phyloP scores from a whole-genome alignment of 257 asterid genomes.

The Perilla frutescens region DNA sequence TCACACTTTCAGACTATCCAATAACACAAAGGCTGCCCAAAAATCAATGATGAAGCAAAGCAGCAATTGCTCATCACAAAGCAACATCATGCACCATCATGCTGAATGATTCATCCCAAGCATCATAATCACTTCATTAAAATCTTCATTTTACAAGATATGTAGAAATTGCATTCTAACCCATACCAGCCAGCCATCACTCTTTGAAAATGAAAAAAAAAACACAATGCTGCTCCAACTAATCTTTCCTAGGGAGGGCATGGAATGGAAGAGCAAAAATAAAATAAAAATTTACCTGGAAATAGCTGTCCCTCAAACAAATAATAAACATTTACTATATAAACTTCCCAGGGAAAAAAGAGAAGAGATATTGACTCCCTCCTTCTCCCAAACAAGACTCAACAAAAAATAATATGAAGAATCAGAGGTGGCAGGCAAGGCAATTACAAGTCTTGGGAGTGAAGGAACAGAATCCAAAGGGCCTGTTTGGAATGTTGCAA shows the following conservation, averaged over 20 bases:
- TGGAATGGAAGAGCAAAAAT: slow-evolving; percentile 36
- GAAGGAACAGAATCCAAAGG: slow-evolving; percentile 88
- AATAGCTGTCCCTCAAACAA: slow-evolving; percentile 50
- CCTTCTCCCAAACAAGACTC: slow-evolving; percentile 38
- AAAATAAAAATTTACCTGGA: slow-evolving; percentile 47
- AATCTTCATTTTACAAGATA: slow-evolving; percentile 13
- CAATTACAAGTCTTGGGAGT: slow-evolving; percentile 86
- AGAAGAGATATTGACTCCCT: slow-evolving; percentile 46
- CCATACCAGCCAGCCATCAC: not conserved
- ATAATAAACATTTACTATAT: slow-evolving; percentile 37
- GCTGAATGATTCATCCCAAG: not conserved
- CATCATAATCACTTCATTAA: slow-evolving; percentile 16
- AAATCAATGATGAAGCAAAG: not conserved
- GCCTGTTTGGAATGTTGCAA: slow-evolving; percentile 91
- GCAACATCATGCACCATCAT: slow-evolving; percentile 15
- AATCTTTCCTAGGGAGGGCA: slow-evolving; percentile 16
- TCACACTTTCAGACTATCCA: not conserved
- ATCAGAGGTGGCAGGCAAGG: slow-evolving; percentile 46
- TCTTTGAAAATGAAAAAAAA: not conserved
- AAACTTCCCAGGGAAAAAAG: slow-evolving; percentile 11
- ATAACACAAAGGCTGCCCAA: slow-evolving; percentile 27
- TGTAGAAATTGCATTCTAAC: not conserved
- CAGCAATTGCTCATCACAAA: slow-evolving; percentile 19
- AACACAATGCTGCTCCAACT: slow-evolving; percentile 5
- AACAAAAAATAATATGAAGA: slow-evolving; percentile 20